Evolutionary conservation across 371 early-diverging fungal genomes (phyloP).

Genomic region (Actinomortierella wolfii): DNA sequence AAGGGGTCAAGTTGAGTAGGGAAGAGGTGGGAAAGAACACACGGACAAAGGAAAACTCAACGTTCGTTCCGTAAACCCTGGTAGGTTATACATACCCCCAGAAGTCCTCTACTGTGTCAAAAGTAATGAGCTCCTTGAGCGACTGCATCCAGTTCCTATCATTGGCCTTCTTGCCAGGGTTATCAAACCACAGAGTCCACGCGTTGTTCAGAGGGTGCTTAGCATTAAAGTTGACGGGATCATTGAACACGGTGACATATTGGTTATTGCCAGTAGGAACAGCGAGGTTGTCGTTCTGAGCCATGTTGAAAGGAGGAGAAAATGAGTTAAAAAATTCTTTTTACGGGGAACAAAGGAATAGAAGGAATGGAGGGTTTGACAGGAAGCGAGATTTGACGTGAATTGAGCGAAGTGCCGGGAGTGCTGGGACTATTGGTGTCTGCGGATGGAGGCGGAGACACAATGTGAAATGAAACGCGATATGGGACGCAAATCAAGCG

Average conservation of each 20-base stretch:
- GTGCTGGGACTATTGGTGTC: no score
- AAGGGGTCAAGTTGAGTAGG: no score
- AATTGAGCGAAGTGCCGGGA: no score
- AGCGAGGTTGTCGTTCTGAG: slow-evolving; percentile 33
- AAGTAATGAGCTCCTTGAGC: slow-evolving; percentile 84
- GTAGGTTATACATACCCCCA: slow-evolving; percentile 74
- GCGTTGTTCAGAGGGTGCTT: slow-evolving; percentile 88
- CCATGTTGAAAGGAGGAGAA: slow-evolving; percentile 15
- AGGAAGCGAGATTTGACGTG: no score
- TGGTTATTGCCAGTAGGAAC: slow-evolving; percentile 26
- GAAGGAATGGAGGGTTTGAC: not conserved
- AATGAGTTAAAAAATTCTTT: slow-evolving; percentile 7
- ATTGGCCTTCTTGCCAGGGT: slow-evolving; percentile 78
- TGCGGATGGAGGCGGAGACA: no score
- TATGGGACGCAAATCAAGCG: no score
- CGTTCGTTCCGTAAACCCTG: no score
- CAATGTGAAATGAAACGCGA: no score
- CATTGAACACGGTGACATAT: slow-evolving; percentile 59
- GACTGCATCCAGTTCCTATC: slow-evolving; percentile 85
- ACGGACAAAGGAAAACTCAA: no score
- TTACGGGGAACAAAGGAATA: not conserved
- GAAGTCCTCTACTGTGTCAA: slow-evolving; percentile 94
- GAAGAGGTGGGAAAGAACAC: no score
- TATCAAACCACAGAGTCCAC: slow-evolving; percentile 97
- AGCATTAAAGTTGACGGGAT: slow-evolving; percentile 73